Evolutionary conservation across 441 rosid species (phyloP).

Genomic region (Rhodomyrtus psidioides): DNA sequence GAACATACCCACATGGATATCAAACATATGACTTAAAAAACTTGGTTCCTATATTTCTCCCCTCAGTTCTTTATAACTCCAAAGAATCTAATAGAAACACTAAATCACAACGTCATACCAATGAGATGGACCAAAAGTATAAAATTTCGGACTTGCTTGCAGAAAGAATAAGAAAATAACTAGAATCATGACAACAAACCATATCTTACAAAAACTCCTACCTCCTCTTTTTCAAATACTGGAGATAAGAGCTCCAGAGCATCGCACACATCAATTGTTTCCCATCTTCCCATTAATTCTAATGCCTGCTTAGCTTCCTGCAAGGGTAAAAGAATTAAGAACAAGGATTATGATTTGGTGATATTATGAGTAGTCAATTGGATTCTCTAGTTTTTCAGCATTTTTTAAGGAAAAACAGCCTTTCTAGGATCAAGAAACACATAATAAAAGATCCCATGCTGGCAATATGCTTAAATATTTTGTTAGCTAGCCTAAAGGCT

Average conservation of each 20-base stretch:
- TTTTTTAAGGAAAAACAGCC: neutral
- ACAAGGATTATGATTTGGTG: neutral
- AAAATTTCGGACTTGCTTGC: neutral
- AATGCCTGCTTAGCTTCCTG: slow-evolving; percentile 99
- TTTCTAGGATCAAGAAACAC: neutral
- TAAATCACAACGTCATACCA: neutral
- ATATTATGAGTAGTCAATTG: neutral
- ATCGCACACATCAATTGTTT: slow-evolving; percentile 89
- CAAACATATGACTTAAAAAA: neutral
- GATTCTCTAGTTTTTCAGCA: neutral
- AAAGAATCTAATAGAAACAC: neutral
- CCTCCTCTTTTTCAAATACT: slow-evolving; percentile 97
- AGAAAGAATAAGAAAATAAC: neutral
- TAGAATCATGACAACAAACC: neutral
- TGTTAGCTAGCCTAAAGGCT: neutral
- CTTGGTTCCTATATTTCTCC: neutral
- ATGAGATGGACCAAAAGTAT: neutral
- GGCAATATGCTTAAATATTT: neutral
- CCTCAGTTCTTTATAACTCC: neutral
- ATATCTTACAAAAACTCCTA: slow-evolving; percentile 12
- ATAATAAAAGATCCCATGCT: neutral
- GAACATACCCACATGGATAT: neutral
- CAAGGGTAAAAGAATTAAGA: slow-evolving; percentile 9
- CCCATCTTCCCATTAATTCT: slow-evolving; percentile 91
- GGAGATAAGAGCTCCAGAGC: slow-evolving; percentile 97